These are phyloP conservation scores for Phytophthora nicotianae DNA, from an alignment of 352 stramenopile species.

Conservation along the genomic window DNA sequence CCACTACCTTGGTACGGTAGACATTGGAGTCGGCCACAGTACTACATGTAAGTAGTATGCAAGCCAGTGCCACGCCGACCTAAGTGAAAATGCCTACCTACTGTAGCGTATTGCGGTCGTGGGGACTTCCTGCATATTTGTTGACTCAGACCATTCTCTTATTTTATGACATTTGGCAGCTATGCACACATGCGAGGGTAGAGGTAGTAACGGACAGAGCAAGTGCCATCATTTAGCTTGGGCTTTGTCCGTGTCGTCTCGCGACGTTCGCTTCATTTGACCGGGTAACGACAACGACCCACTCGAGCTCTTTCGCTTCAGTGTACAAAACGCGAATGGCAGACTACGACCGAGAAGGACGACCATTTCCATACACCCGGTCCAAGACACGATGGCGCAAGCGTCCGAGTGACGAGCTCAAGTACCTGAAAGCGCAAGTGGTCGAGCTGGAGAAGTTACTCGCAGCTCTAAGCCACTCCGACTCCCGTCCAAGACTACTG, in stretches of 20 bases:
- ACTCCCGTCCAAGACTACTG: conserved; percentile 3
- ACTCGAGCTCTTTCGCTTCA: too few relatives aligned
- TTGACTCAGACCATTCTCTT: neutral
- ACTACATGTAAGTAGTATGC: too few relatives aligned
- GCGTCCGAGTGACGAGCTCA: conserved; percentile 39
- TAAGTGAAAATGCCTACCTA: neutral
- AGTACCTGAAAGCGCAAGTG: conserved; percentile 32
- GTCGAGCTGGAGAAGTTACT: conserved; percentile 24
- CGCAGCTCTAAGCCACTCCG: neutral
- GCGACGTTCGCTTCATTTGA: too few relatives aligned
- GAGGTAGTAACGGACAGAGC: neutral
- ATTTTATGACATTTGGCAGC: too few relatives aligned
- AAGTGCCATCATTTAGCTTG: neutral
- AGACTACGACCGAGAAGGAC: conserved; percentile 11
- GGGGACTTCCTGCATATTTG: neutral
- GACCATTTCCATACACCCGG: conserved; percentile 28
- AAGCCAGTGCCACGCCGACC: too few relatives aligned
- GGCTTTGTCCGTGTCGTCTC: neutral
- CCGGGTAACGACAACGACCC: neutral
- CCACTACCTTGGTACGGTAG: neutral
- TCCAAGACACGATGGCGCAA: conserved; percentile 37
- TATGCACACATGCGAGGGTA: neutral
- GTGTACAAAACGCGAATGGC: neutral
- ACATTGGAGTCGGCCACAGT: too few relatives aligned
- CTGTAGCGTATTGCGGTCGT: too few relatives aligned